phyloP scores from a whole-genome alignment of 2,329 filamentous ascomycete species.

The Pseudocercospora vitis region DNA sequence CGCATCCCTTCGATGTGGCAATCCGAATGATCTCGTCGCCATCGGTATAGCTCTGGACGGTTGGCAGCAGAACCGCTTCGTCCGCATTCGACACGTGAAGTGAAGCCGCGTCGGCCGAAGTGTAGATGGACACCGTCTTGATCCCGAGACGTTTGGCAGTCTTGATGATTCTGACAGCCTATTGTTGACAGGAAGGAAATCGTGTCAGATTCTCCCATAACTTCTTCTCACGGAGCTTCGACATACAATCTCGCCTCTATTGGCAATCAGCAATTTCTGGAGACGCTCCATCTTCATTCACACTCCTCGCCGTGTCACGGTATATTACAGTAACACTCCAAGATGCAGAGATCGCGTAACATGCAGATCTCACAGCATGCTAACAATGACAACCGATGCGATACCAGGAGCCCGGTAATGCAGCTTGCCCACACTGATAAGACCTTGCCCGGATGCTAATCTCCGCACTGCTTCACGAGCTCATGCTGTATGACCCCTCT shows the following conservation, averaged over 20 bases:
- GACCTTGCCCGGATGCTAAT: conserved; percentile 10
- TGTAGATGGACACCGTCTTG: conserved; percentile 59
- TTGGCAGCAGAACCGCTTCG: conserved; percentile 52
- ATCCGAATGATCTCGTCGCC: conserved; percentile 52
- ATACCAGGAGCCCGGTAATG: not conserved
- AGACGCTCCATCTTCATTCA: conserved; percentile 43
- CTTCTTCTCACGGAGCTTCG: not conserved
- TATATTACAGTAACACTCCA: not conserved
- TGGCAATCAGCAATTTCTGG: conserved; percentile 58
- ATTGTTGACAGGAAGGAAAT: not conserved
- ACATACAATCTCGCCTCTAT: conserved; percentile 56
- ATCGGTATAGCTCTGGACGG: conserved; percentile 52
- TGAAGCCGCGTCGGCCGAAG: conserved; percentile 56
- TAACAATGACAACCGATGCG: not conserved
- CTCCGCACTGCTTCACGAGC: conserved; percentile 16
- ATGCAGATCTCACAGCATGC: too few relatives aligned
- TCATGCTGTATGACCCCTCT: not conserved
- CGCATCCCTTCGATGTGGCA: conserved; percentile 50
- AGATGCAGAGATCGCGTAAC: not conserved
- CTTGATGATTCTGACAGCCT: conserved; percentile 50
- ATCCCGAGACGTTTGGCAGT: conserved; percentile 54
- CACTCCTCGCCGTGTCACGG: not conserved
- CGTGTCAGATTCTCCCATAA: not conserved
- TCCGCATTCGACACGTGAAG: conserved; percentile 57
- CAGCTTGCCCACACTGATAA: conserved; percentile 22